Percentiles rank a stretch among this genome's conserved stretches.
Conservation (phyloP, 495 filamentous ascomycete genomes). For the Penicillium odoratum region DNA sequence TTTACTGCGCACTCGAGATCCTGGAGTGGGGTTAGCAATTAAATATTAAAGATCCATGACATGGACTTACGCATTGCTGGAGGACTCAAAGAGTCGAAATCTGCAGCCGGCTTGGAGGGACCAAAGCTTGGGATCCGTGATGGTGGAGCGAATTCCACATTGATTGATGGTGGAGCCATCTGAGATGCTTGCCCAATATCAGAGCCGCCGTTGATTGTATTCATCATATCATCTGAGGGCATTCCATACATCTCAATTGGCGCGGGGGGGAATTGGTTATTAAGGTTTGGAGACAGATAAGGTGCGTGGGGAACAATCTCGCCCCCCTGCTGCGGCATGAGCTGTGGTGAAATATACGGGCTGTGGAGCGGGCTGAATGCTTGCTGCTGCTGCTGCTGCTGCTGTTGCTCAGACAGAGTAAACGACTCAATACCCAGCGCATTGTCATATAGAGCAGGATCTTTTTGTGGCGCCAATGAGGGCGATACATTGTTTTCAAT, state of each 20-base stretch:
- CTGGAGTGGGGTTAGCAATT: conserved; percentile 32
- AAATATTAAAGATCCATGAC: conserved; percentile 1
- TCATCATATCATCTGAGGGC: conserved; percentile 33
- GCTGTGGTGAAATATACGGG: conserved; percentile 80
- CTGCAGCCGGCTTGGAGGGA: conserved; percentile 58
- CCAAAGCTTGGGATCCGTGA: conserved; percentile 70
- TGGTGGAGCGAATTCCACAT: conserved; percentile 91
- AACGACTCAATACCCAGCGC: conserved; percentile 77
- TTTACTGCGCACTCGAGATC: conserved; percentile 62
- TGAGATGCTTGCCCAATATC: conserved; percentile 71
- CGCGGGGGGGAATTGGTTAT: conserved; percentile 49
- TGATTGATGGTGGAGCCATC: conserved; percentile 85
- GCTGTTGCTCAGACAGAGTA: conserved; percentile 72
- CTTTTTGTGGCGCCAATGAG: conserved; percentile 70
- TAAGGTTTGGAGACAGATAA: conserved; percentile 51
- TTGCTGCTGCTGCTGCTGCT: conserved; percentile 53
- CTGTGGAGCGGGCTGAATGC: conserved; percentile 76
- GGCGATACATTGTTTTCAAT: conserved; percentile 76
- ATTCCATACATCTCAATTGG: conserved; percentile 57
- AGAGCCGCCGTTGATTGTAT: conserved; percentile 34
- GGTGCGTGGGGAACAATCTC: conserved; percentile 48
- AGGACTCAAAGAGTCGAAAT: conserved; percentile 79
- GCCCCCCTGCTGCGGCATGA: conserved; percentile 69
- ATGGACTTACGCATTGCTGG: conserved; percentile 73
- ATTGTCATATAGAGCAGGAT: conserved; percentile 71